Conservation (phyloP, 2,329 filamentous ascomycete genomes). For the Aspergillus arachidicola region DNA sequence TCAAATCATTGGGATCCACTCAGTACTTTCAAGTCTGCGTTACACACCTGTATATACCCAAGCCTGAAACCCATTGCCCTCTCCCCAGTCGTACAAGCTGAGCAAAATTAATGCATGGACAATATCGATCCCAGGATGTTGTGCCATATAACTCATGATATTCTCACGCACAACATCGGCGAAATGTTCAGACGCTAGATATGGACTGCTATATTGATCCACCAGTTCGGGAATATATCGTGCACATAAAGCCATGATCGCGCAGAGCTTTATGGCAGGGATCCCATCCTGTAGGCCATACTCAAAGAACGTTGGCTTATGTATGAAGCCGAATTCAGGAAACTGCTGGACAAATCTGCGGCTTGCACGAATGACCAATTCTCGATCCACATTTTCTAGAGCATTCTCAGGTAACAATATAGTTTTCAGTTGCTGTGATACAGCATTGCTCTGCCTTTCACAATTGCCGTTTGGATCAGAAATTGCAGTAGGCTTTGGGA, state of each 20-base stretch:
- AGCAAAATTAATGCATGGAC: background rate
- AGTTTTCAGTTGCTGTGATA: background rate
- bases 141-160: background rate
- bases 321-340: background rate
- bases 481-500: background rate
- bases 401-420: background rate
- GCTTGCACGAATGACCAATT: background rate
- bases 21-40: too few relatives aligned
- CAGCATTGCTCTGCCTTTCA: background rate
- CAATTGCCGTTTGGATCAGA: background rate
- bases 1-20: background rate
- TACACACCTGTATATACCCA: conserved; percentile 1
- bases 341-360: background rate
- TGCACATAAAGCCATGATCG: background rate
- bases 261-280: background rate
- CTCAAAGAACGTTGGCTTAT: background rate
- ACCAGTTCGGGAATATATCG: background rate
- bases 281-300: background rate
- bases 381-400: background rate
- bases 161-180: background rate
- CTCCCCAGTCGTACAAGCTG: conserved; percentile 1
- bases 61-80: conserved; percentile 1
- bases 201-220: background rate
- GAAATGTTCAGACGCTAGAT: background rate
- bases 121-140: background rate